Evolutionary conservation across 1,284 basidiomycete genomes (phyloP).

Genomic region (Coniferiporia sulphurascens): DNA sequence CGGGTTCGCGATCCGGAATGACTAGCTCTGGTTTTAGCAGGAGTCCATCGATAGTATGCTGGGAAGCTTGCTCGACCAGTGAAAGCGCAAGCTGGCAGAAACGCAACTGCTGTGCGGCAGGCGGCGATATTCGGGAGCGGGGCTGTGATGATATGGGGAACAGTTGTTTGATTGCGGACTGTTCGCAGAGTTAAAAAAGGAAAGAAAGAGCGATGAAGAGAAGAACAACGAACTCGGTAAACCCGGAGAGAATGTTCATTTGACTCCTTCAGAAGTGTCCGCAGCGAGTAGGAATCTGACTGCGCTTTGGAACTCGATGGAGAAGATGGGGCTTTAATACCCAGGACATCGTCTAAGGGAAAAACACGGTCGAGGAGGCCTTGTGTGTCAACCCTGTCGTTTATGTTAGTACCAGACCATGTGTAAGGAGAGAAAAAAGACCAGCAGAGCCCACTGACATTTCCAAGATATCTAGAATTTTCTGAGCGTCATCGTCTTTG

Average conservation of each 20-base stretch:
- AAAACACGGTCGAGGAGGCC: constrained; percentile 78
- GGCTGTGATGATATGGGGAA: constrained; percentile 62
- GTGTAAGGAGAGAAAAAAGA: constrained; percentile 5
- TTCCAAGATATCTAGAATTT: constrained; percentile 73
- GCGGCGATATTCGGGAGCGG: constrained; percentile 52
- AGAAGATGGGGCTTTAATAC: constrained; percentile 25
- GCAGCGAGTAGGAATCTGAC: constrained; percentile 49
- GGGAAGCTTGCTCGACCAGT: constrained; percentile 65
- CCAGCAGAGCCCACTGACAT: constrained; percentile 39
- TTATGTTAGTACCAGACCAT: constrained; percentile 9
- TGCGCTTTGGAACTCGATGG: constrained; percentile 32
- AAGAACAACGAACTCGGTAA: constrained; percentile 41
- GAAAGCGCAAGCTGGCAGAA: constrained; percentile 70
- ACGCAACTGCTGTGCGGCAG: constrained; percentile 60
- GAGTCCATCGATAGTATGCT: constrained; percentile 36
- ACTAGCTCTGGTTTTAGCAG: constrained; percentile 43
- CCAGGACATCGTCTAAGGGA: constrained; percentile 36
- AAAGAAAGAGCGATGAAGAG: constrained; percentile 2
- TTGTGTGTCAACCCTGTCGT: constrained; percentile 58
- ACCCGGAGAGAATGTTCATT: constrained; percentile 48
- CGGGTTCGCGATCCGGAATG: constrained; percentile 30
- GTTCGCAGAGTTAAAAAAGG: constrained; percentile 20
- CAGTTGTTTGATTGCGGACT: constrained; percentile 63
- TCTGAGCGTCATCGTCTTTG: constrained; percentile 43
- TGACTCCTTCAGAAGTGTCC: constrained; percentile 54